Evolutionary conservation across 2,329 filamentous ascomycete genomes (phyloP), one percentile per base, ranked within the genome.

Genomic region (Paracorniculantispora psalliotae): DNA sequence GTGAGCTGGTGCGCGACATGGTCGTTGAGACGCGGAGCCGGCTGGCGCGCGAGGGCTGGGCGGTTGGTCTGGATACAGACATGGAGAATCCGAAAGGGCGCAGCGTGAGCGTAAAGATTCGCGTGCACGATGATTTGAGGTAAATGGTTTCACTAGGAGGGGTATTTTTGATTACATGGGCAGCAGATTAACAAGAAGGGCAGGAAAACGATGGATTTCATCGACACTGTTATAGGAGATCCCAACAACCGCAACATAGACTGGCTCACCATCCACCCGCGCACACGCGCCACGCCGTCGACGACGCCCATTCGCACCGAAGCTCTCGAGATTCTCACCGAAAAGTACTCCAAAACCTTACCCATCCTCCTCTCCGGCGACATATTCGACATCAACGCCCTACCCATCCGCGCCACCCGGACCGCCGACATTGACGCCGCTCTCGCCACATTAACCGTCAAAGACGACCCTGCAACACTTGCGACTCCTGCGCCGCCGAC

Each of bases 281-380:
- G 87, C n/a, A 83, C 81, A 48, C 77, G 82, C 39, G 75, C 73
- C 61, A 89, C 85, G 15, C 81, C 84, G 1, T 87, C 83, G 35
- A 84, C 78, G 28, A 76, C 77, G 1, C 84, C 85, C 8, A 87
- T 89, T 59, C 78, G 83, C 67, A 75, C 84, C 39, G 83, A 84
- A 43, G 82, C 86, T 0, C 81, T 90, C 10, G 77, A 79, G 52
- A 71, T 81, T 13, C 72, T 88, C 12, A 81, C 80, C 2, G 72
- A 77, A 15, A 79, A 77, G 63, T 81, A 81, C 67, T 72, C 81
- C 52, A 67, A 75, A 52, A 75, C 73, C n/a, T 76, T 89, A 0
- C 87, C 86, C 0, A 78, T 88, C 39, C 74, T 90, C 7, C 80
- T 87, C 3, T 89, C 87, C n/a, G 87, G 87, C 17, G 87, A 90